Conservation (phyloP, 2,329 filamentous ascomycete species). For the Fusarium torreyae region DNA sequence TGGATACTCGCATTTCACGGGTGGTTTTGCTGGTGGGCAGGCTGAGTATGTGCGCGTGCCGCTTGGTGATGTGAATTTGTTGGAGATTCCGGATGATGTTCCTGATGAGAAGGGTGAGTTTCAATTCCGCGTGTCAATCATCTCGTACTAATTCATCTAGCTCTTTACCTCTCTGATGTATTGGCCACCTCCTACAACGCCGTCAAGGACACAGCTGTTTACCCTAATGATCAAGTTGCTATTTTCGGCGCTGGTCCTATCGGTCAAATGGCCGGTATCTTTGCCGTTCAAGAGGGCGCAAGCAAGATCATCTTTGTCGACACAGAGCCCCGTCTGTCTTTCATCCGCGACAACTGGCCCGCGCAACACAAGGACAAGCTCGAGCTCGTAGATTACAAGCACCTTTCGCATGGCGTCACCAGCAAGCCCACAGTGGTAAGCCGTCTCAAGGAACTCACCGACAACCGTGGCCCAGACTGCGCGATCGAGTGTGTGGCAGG, state of each 20-base stretch:
- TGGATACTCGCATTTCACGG: slow-evolving; percentile 84
- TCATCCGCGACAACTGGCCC: slow-evolving; percentile 74
- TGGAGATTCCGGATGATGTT: slow-evolving; percentile 83
- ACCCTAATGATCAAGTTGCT: slow-evolving; percentile 81
- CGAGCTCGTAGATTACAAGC: slow-evolving; percentile 78
- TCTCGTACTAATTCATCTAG: slow-evolving; percentile 36
- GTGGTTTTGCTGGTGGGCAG: slow-evolving; percentile 89
- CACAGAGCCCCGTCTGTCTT: slow-evolving; percentile 78
- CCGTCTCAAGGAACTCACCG: slow-evolving; percentile 80
- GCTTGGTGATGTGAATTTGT: slow-evolving; percentile 83
- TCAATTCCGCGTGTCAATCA: accelerated
- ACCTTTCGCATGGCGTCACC: slow-evolving; percentile 70
- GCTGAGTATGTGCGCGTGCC: slow-evolving; percentile 90
- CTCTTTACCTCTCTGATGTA: slow-evolving; percentile 85
- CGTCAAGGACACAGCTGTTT: slow-evolving; percentile 87
- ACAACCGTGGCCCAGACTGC: slow-evolving; percentile 81
- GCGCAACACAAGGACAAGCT: slow-evolving; percentile 66
- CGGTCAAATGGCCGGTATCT: slow-evolving; percentile 86
- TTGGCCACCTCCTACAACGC: slow-evolving; percentile 84
- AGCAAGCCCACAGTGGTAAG: slow-evolving; percentile 75
- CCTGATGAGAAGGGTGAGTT: slow-evolving; percentile 82
- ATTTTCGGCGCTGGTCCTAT: slow-evolving; percentile 91
- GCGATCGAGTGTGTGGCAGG: slow-evolving; percentile 77
- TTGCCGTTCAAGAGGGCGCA: slow-evolving; percentile 81
- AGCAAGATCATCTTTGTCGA: slow-evolving; percentile 85